Percentiles rank a stretch among this genome's conserved stretches.
Evolutionary conservation across 352 stramenopile species (phyloP).

Genomic region (Phytopythium aichiense): DNA sequence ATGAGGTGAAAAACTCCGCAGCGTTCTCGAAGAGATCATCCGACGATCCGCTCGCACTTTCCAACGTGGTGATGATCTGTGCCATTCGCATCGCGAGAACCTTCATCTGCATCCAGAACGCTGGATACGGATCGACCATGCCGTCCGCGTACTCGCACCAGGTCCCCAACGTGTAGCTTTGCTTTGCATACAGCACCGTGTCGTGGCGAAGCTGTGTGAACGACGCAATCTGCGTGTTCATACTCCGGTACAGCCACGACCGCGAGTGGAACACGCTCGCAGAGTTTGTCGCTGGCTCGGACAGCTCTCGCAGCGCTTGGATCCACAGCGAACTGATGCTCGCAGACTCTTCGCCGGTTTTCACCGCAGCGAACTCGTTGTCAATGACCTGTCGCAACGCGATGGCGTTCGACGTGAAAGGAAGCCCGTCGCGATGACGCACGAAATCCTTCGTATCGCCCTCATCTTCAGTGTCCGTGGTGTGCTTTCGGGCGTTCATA

Average conservation of each 20-base stretch:
- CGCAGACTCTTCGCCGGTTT: background rate
- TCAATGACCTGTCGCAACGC: slow-evolving; percentile 18
- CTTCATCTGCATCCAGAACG: slow-evolving; percentile 16
- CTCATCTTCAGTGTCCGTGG: background rate
- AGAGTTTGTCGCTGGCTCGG: slow-evolving; percentile 10
- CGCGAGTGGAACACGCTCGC: slow-evolving; percentile 10
- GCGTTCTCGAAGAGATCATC: background rate
- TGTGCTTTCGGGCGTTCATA: slow-evolving; percentile 5
- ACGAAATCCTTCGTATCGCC: slow-evolving; percentile 6
- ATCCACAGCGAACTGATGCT: slow-evolving; percentile 17
- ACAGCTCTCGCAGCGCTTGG: slow-evolving; percentile 14
- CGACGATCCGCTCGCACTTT: background rate
- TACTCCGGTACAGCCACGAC: slow-evolving; percentile 12
- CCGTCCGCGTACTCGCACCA: slow-evolving; percentile 18
- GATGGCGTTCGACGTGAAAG: slow-evolving; percentile 17
- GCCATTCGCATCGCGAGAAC: slow-evolving; percentile 8
- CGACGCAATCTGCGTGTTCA: slow-evolving; percentile 19
- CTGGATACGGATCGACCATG: slow-evolving; percentile 19
- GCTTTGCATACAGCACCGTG: slow-evolving; percentile 20
- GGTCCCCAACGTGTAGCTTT: slow-evolving; percentile 12
- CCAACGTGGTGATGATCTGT: slow-evolving; percentile 1
- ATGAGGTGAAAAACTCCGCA: slow-evolving; percentile 1
- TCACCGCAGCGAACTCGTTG: slow-evolving; percentile 8
- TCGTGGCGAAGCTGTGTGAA: slow-evolving; percentile 22
- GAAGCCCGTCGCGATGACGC: slow-evolving; percentile 10